Evolutionary conservation across 176 grass and related monocot species (phyloP).

Genomic region (Puccinellia tenuiflora): DNA sequence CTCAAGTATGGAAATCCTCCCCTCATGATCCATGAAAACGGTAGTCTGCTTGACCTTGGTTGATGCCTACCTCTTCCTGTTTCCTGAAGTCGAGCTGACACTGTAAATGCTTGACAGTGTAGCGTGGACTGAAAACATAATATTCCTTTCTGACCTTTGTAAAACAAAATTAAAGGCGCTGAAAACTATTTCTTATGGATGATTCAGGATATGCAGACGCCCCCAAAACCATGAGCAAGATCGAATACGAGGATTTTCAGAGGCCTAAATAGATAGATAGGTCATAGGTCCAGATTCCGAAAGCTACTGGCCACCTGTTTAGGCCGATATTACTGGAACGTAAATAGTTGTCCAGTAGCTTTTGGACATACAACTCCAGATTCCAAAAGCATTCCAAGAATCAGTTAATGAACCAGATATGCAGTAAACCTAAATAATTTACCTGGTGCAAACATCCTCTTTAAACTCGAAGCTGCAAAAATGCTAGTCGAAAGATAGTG

Average conservation of each 20-base stretch:
- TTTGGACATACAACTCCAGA: not conserved
- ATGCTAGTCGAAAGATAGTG: not conserved
- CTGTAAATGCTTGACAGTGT: not conserved
- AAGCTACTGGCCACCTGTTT: not conserved
- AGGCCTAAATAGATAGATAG: too few relatives aligned
- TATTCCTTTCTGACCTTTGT: too few relatives aligned
- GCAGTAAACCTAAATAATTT: not conserved
- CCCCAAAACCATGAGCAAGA: not conserved
- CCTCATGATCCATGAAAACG: constrained; percentile 68
- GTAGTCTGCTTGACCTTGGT: constrained; percentile 6
- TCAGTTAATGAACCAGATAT: not conserved
- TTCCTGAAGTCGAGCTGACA: not conserved
- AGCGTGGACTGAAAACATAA: too few relatives aligned
- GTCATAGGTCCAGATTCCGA: not conserved
- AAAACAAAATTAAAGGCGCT: too few relatives aligned
- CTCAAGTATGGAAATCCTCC: constrained; percentile 58
- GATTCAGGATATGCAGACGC: not conserved
- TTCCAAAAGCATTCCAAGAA: not conserved
- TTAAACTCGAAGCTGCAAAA: not conserved
- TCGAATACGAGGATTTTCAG: constrained; percentile 10
- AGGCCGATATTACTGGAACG: not conserved
- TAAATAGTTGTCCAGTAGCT: not conserved
- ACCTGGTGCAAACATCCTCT: not conserved
- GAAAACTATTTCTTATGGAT: too few relatives aligned
- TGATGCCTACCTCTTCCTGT: not conserved